phyloP scores from a whole-genome alignment of 2,329 filamentous ascomycete genomes.

The Penicillium polonicum region DNA sequence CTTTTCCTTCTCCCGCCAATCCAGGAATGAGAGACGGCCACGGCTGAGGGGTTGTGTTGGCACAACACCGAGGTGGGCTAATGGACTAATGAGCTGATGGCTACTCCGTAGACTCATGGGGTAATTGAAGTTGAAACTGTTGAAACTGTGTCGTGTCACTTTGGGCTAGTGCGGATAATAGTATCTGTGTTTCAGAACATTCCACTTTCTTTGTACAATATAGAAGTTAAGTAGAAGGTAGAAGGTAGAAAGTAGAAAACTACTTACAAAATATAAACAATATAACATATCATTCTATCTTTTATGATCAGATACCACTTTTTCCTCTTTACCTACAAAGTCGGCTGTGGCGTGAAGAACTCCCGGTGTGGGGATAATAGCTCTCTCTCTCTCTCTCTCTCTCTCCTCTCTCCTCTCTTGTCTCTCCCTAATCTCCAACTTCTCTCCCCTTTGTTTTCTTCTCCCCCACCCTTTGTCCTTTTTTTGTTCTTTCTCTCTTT shows the following conservation, averaged over 20 bases:
- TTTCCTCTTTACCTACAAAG: not conserved
- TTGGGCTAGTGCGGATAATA: not conserved
- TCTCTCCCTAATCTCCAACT: not conserved
- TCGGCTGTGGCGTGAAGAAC: not conserved
- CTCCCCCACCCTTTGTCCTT: not conserved
- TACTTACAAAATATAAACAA: too few relatives aligned
- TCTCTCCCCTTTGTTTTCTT: not conserved
- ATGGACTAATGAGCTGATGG: not conserved
- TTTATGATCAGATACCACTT: not conserved
- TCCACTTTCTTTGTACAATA: too few relatives aligned
- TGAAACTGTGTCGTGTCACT: not conserved
- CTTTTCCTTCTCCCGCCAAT: not conserved
- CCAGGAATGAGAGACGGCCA: not conserved
- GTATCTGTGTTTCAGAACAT: constrained; percentile 1
- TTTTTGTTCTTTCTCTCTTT: not conserved
- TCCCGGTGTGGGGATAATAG: constrained; percentile 4
- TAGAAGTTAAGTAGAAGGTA: too few relatives aligned
- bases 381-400: not conserved
- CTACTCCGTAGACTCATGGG: not conserved
- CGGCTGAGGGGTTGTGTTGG: not conserved
- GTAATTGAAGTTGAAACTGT: not conserved
- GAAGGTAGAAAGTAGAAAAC: too few relatives aligned
- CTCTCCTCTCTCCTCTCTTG: too few relatives aligned
- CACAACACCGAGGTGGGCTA: not conserved
- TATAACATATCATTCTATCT: not conserved